A percentile compares a stretch with the other conserved stretches of the same genome.
Conservation (phyloP, 1,284 basidiomycete genomes). For the Austroboletus sp. region DNA sequence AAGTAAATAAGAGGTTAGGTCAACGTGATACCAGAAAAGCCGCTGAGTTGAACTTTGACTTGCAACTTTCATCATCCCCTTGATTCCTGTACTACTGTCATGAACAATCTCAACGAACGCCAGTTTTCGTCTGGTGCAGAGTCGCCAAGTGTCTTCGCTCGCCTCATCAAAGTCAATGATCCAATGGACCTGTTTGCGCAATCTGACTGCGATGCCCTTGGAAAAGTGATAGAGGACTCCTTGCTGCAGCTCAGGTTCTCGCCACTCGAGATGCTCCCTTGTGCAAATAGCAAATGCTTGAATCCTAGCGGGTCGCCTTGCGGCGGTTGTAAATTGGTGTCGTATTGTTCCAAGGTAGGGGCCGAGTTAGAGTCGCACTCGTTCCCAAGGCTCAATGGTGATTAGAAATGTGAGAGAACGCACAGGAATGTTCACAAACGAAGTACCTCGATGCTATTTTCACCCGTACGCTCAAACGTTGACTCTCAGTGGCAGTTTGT, state of each 20-base stretch:
- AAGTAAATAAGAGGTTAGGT: no score
- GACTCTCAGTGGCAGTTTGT: slow-evolving; percentile 15
- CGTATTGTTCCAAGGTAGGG: slow-evolving; percentile 36
- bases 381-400: background rate
- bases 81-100: no score
- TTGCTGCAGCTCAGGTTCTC: slow-evolving; percentile 11
- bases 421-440: slow-evolving; percentile 18
- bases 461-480: background rate
- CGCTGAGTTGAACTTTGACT: no score
- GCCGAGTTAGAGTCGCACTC: background rate
- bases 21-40: no score
- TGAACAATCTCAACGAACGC: slow-evolving; percentile 4
- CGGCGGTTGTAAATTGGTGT: slow-evolving; percentile 33
- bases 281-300: slow-evolving; percentile 21
- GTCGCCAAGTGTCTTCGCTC: slow-evolving; percentile 3
- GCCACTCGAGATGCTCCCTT: slow-evolving; percentile 20
- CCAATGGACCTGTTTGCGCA: slow-evolving; percentile 13
- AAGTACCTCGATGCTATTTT: slow-evolving; percentile 4
- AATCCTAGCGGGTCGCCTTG: slow-evolving; percentile 28
- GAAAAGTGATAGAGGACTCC: slow-evolving; percentile 12
- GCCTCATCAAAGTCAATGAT: slow-evolving; percentile 18
- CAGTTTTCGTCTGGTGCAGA: slow-evolving; percentile 1
- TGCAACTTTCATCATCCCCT: no score
- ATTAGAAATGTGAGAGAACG: slow-evolving; percentile 20
- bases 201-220: slow-evolving; percentile 20